Evolutionary conservation across 768 basidiomycete genomes (phyloP), one percentile per base, ranked within the genome.

Genomic region (Trichaptum fuscoviolaceum): DNA sequence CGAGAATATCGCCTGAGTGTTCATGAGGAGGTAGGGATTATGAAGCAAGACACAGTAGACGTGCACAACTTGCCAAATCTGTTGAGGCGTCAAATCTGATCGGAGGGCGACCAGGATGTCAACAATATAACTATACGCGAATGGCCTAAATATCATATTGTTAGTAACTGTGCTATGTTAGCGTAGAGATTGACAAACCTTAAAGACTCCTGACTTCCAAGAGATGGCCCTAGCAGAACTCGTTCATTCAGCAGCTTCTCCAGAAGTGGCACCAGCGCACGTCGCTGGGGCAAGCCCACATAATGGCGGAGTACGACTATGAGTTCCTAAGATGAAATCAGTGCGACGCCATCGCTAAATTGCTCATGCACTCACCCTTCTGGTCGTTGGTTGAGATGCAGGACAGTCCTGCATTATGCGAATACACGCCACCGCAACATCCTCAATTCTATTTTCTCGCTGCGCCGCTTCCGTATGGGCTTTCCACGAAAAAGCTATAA

Each of bases 341-440:
- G 57, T 74, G 72, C 71, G 64, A 66, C 24, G 63, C 27, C 7
- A 30, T 35, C 27, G 10, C 30, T 9, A 52, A 5, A 52, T 10
- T 63, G 17, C 9, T 12, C 24, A 10, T 25, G 9, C 57, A 65
- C 75, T 35, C 36, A 93, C 95, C 83, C 91, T 94, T 77, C 96
- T 83, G 23, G 93, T 83, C 9, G 86, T 80, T 17, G 94, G 90
- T 9, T 90, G 90, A 72, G 91, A 93, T 0, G 90, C 83, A 52
- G 97, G 96, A 73, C 95, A 95, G 75, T 99, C 96, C 73, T 97
- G 92, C 62, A 99, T 81, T 35, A 99, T 81, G n/a, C 97, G 85
- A 35, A 99, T 78, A 30, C 91, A 88, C 24, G 88, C 86, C 63
- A 91, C 59, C 15, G 59, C 59, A 15, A 61, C 59, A 23, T 25